Conservation (phyloP, 805 yeast genomes). For the Wickerhamiella lipophila region DNA sequence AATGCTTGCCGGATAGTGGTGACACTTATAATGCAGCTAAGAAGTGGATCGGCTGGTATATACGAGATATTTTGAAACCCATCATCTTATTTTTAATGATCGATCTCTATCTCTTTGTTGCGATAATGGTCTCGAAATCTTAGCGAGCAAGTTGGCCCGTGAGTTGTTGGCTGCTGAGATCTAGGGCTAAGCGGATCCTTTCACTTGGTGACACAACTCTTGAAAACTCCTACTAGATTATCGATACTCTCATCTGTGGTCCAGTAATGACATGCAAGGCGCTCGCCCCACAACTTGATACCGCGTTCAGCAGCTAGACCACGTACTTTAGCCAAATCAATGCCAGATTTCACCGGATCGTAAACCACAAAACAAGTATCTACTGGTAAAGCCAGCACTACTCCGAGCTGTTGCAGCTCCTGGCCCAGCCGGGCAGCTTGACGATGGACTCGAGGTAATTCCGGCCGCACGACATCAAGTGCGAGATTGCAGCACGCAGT, state of each 20-base stretch:
- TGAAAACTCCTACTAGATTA: not conserved
- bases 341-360: constrained; percentile 42
- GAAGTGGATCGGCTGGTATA: no score
- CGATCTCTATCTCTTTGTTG: no score
- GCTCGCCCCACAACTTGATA: constrained; percentile 54
- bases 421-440: constrained; percentile 38
- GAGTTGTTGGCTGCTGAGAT: no score
- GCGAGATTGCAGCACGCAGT: constrained; percentile 72
- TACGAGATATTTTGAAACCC: no score
- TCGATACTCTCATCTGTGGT: constrained; percentile 43
- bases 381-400: constrained; percentile 57
- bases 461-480: constrained; percentile 56
- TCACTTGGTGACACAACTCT: no score
- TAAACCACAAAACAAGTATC: constrained; percentile 76
- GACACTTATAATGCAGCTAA: no score
- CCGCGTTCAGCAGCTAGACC: constrained; percentile 46
- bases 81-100: no score
- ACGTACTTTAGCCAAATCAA: constrained; percentile 45
- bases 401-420: constrained; percentile 30
- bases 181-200: no score
- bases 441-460: constrained; percentile 39
- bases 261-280: constrained; percentile 75
- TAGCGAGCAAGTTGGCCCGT: not conserved
- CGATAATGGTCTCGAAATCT: no score
- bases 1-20: no score